These are phyloP conservation scores for Mediolabrus comicus DNA, from an alignment of 108 stramenopile species.

Conservation along the genomic window DNA sequence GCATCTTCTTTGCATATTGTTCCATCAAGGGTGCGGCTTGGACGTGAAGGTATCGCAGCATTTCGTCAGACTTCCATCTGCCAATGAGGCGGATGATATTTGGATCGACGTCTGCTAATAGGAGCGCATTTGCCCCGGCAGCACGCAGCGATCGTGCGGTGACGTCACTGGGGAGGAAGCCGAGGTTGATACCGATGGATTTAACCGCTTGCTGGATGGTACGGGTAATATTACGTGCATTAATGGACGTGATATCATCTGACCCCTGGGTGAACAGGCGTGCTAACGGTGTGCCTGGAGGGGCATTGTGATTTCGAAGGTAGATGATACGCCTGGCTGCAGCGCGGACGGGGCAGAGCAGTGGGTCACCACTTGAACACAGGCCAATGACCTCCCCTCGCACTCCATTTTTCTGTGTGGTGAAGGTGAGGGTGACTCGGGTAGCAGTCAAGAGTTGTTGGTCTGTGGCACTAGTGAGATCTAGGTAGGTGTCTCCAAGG, in stretches of 20 bases:
- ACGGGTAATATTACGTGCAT: not conserved
- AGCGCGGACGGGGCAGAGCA: conserved; percentile 41
- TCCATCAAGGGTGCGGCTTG: conserved; percentile 38
- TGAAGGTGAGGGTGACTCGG: too few relatives aligned
- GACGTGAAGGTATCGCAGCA: conserved; percentile 56
- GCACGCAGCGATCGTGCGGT: conserved; percentile 45
- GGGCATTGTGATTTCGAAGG: conserved; percentile 15
- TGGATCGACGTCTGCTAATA: conserved; percentile 38
- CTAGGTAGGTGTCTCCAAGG: not conserved
- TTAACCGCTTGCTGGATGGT: conserved; percentile 5
- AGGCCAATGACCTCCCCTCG: conserved; percentile 44
- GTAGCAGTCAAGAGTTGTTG: not conserved
- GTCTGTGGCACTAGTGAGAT: too few relatives aligned
- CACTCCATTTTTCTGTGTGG: too few relatives aligned
- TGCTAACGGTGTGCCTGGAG: conserved; percentile 7
- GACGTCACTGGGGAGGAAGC: conserved; percentile 33
- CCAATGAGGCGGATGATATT: conserved; percentile 48
- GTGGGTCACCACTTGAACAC: conserved; percentile 30
- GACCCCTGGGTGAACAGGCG: not conserved
- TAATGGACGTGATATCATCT: not conserved
- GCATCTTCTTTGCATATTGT: conserved; percentile 31
- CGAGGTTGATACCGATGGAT: conserved; percentile 3
- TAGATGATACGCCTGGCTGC: conserved; percentile 15
- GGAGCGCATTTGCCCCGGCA: conserved; percentile 53
- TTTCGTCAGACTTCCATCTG: conserved; percentile 51